phyloP scores from a whole-genome alignment of 768 basidiomycete species.

The Panaeolus papilionaceus region DNA sequence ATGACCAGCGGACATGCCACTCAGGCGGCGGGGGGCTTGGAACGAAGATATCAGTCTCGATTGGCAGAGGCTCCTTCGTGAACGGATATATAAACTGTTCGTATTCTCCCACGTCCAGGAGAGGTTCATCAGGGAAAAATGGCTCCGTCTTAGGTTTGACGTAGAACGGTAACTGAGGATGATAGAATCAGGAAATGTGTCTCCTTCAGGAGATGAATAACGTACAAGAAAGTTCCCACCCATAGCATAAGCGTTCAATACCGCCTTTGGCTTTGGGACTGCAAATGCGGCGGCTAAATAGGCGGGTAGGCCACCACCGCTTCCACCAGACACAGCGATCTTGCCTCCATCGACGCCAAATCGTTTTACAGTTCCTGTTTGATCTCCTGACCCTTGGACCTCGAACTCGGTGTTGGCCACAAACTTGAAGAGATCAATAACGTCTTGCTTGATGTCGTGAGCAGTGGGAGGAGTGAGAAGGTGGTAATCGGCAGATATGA shows the following conservation, averaged over 20 bases:
- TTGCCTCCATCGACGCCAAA: slow-evolving; percentile 48
- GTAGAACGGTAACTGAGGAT: slow-evolving; percentile 53
- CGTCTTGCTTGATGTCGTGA: slow-evolving; percentile 62
- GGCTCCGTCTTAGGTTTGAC: slow-evolving; percentile 51
- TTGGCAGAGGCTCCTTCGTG: slow-evolving; percentile 26
- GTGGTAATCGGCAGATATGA: slow-evolving; percentile 70
- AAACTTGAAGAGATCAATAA: slow-evolving; percentile 60
- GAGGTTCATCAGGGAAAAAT: slow-evolving; percentile 61
- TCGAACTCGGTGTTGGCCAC: slow-evolving; percentile 33
- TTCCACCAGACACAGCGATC: slow-evolving; percentile 61
- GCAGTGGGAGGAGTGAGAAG: slow-evolving; percentile 61
- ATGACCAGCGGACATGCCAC: not conserved
- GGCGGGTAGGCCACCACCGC: slow-evolving; percentile 67
- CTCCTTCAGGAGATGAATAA: not conserved
- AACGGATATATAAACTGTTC: slow-evolving; percentile 53
- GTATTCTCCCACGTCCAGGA: slow-evolving; percentile 58
- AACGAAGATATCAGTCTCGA: slow-evolving; percentile 4
- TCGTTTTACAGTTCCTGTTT: not conserved
- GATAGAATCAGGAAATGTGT: not conserved
- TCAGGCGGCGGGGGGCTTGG: slow-evolving; percentile 1
- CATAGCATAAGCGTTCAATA: slow-evolving; percentile 66
- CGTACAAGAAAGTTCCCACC: slow-evolving; percentile 49
- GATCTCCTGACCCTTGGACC: not conserved
- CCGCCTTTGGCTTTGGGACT: slow-evolving; percentile 49
- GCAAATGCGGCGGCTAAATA: slow-evolving; percentile 65